phyloP scores from a whole-genome alignment of 169 alveolate genomes.

The Cryptosporidium tyzzeri region DNA sequence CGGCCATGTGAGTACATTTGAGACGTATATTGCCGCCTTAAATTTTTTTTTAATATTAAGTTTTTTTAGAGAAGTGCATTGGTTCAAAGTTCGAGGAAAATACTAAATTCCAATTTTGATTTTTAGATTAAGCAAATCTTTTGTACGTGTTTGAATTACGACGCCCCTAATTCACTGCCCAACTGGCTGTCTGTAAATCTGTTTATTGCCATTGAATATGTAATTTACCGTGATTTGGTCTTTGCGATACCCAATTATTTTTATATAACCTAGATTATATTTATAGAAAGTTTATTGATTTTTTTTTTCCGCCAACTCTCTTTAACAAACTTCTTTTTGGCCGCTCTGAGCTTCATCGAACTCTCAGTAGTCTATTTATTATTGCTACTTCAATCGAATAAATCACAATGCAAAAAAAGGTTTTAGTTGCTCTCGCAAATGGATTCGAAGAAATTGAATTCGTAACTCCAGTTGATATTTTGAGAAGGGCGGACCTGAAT shows the following conservation, averaged over 20 bases:
- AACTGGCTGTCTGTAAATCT: neutral
- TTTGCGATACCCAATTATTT: neutral
- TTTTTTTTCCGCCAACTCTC: neutral
- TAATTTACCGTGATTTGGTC: neutral
- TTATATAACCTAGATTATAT: neutral
- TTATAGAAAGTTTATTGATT: too few relatives aligned
- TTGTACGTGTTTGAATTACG: too few relatives aligned
- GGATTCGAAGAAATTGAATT: slow-evolving; percentile 87
- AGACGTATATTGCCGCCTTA: slow-evolving; percentile 71
- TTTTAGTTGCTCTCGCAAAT: slow-evolving; percentile 82
- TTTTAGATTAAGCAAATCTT: too few relatives aligned
- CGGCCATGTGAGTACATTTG: slow-evolving; percentile 39
- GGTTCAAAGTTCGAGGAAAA: neutral
- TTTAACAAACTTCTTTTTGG: neutral
- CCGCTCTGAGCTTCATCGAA: neutral
- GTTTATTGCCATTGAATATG: neutral
- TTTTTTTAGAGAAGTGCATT: neutral
- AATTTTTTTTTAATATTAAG: neutral
- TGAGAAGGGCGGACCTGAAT: slow-evolving; percentile 83
- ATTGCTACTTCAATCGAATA: neutral
- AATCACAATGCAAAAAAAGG: slow-evolving; percentile 64
- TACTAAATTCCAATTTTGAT: too few relatives aligned
- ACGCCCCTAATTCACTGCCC: neutral
- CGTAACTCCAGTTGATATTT: slow-evolving; percentile 81
- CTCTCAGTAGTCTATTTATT: too few relatives aligned